Evolutionary conservation across 2,329 filamentous ascomycete species (phyloP), one percentile per base, ranked within the genome.

Genomic region (Uncinocarpus reesii): DNA sequence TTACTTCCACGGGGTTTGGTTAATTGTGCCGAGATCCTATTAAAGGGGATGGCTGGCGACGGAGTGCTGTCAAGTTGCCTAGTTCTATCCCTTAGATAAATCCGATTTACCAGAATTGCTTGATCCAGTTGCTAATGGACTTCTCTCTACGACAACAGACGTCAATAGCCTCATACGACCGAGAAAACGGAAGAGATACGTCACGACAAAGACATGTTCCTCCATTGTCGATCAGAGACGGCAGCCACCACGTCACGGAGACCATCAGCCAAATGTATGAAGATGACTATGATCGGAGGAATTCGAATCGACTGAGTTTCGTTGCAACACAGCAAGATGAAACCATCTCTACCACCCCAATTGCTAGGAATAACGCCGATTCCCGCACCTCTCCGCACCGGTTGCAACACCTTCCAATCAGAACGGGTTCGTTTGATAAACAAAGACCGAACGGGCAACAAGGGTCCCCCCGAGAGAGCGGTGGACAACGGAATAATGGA

Each of bases 171-270:
- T 58, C 61, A 52, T 62, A 65, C 55, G 66, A 66, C 56, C 61
- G 46, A 37, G 46, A 64, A 58, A 63, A 63, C 57, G 65, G 63
- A 60, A 64, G 63, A 60, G 75, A 75, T 65, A 67, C 74, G 57
- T 66, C 69, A 57, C 70, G 74, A 53, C 71, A 75, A 60, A 75
- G 76, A 56, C 79, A 81, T 68, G 69, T 69, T 56, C 72, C 78
- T 53, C 76, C 80, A 57, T 70, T 81, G 53, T 81, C 78, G 57
- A 82, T 94, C 65, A 92, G 85, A 65, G 88, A 95, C 68, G 84
- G 89, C 52, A 87, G 78, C 69, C 87, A 95, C 69, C 89, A 95
- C 77, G 86, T 95, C 63, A 95, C 88, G 49, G 89, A 95, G 66
- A 84, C 87, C 51, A 94, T 95, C 66, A 86, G 86, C 45, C 88